Base-by-base conservation (phyloP, 2,329 filamentous ascomycete genomes). In the Colletotrichum coccodes region DNA sequence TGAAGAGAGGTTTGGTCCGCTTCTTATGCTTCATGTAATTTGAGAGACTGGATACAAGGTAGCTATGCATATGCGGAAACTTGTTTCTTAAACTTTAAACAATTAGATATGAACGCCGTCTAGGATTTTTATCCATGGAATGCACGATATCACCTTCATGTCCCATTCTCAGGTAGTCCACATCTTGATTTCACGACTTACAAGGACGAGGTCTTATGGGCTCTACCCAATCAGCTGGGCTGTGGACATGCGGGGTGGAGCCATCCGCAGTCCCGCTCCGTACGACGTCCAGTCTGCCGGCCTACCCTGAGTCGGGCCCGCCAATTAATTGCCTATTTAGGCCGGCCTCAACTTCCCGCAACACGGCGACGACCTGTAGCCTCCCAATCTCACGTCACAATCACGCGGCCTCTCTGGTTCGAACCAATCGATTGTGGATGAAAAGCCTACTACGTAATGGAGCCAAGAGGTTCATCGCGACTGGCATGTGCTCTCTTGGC, bases 181-280 rank as follows among this genome's bases (percentile, higher is more conserved):
- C 21, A 26, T 34, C 34, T 47, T 61, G 36, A 53, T 53, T 14
- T 8, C 26, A 11, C 14, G 8, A 34, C 11, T 8, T 54, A 61
- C 26, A 54, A 54, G 44, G 46, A 26, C 32, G 46, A 52, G 34
- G 46, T 54, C 34, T 54, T n/a, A 47, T 60, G 18, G 21, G 38
- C 7, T 28, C n/a, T 11, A 3, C 18, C 63, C 46, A 60, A 65
- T 61, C 2, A 60, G 21, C 18, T 21, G n/a, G 9, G 38, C 8
- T 38, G 56, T 38, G 21, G 28, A 53, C 30, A 30, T 65, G 63
- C 63, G 63, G 63, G 21, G 56, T 60, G 56, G 56, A 65, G 28
- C 42, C 53, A 23, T 64, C 61, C 61, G 54, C 54, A 59, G 61
- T 60, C 61, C 61, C 61, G 49, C 44, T 28, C 21, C 46, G 14